Evolutionary conservation across 257 asterid species (phyloP), one percentile per base, ranked within the genome.

Genomic region (Gardenia jasminoides): DNA sequence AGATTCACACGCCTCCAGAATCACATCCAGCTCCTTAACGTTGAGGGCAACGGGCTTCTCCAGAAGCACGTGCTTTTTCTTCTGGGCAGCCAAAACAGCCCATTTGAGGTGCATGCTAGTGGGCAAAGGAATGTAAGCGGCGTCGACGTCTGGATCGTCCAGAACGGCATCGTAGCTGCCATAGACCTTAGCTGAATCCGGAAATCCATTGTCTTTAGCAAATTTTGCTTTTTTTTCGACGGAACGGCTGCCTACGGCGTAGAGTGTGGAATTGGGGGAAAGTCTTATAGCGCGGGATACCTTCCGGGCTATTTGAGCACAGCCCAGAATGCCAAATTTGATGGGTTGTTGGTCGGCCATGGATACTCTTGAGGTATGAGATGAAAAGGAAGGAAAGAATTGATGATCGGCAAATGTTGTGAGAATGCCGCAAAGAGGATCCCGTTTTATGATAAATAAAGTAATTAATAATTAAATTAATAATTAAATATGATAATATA

Each of bases 1-100:
- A 74, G 94, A 80, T 78, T 90, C 94, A 43, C 92, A 88, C n/a
- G 93, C 98, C 67, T 81, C 92, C 3, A 91, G 79, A 44, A 93
- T 93, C 56, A 54, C 81, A 76, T 92, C 97, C 12, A 92, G 58
- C 79, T 92, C 95, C 9, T 52, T 74, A 7, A n/a, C n/a, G n/a
- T n/a, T n/a, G n/a, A n/a, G n/a, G n/a, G n/a, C n/a, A n/a, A n/a
- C n/a, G n/a, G n/a, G n/a, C n/a, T n/a, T n/a, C n/a, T n/a, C n/a
- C n/a, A n/a, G n/a, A n/a, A n/a, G n/a, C n/a, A n/a, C n/a, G n/a
- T n/a, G n/a, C n/a, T n/a, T n/a, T n/a, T n/a, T n/a, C n/a, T n/a
- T n/a, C n/a, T n/a, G n/a, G n/a, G 96, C 97, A 17, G 90, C 97
- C 76, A 89, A 83, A 44, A 92, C 93, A 4, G 92, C 94, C 96